These are phyloP conservation scores for Talaromyces borbonicus DNA, from an alignment of 495 filamentous ascomycete genomes.

Conservation along the genomic window DNA sequence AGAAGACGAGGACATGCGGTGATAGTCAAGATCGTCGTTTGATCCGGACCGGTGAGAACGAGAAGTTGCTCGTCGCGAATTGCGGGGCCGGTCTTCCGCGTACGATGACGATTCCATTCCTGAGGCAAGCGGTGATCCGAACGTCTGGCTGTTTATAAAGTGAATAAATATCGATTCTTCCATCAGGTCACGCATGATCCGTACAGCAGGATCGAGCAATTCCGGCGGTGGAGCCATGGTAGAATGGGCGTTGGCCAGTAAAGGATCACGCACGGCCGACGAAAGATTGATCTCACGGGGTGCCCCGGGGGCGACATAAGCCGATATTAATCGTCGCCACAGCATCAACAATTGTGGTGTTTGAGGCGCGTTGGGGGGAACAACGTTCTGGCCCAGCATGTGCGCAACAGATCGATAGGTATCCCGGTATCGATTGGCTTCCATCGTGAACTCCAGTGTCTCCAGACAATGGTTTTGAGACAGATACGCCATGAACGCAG, in stretches of 20 bases:
- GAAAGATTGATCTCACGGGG: slow-evolving; percentile 91
- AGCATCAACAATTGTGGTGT: slow-evolving; percentile 65
- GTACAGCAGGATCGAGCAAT: slow-evolving; percentile 76
- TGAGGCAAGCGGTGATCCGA: slow-evolving; percentile 23
- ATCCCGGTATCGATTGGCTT: slow-evolving; percentile 80
- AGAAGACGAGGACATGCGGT: slow-evolving; percentile 11
- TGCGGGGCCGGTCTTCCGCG: slow-evolving; percentile 4
- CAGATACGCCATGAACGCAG: slow-evolving; percentile 92
- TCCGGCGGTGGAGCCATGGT: slow-evolving; percentile 65
- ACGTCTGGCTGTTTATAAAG: slow-evolving; percentile 31
- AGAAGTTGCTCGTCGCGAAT: slow-evolving; percentile 14
- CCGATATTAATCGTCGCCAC: slow-evolving; percentile 49
- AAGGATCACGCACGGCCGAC: slow-evolving; percentile 67
- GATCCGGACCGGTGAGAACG: slow-evolving; percentile 35
- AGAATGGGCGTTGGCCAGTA: slow-evolving; percentile 54
- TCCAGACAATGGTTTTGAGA: slow-evolving; percentile 97
- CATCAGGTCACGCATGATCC: slow-evolving; percentile 91
- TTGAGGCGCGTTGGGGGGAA: slow-evolving; percentile 43
- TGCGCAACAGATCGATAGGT: slow-evolving; percentile 52
- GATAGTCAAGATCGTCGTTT: slow-evolving; percentile 23
- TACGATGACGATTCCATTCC: slow-evolving; percentile 22
- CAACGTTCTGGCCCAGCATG: slow-evolving; percentile 29
- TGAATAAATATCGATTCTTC: slow-evolving; percentile 72
- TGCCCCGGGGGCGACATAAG: slow-evolving; percentile 52
- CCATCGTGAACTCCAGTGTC: slow-evolving; percentile 94